Conservation (phyloP, 495 filamentous ascomycete species). For the Talaromyces ruber region DNA sequence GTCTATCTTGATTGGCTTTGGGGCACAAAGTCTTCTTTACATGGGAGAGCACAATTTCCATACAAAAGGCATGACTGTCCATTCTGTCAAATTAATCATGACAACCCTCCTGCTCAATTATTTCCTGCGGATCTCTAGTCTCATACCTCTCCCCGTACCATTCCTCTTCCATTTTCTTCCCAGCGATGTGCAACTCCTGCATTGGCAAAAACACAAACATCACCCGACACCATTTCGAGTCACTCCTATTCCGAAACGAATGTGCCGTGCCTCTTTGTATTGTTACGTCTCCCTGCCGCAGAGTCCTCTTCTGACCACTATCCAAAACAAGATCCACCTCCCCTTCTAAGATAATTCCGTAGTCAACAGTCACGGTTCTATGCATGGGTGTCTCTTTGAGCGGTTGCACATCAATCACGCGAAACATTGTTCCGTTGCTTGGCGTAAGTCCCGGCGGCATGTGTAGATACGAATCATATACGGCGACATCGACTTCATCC, state of each 20-base stretch:
- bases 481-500: constrained; percentile 27
- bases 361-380: constrained; percentile 61
- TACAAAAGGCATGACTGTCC: background rate
- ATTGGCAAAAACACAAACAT: constrained; percentile 38
- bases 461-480: constrained; percentile 27
- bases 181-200: constrained; percentile 17
- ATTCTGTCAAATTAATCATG: background rate
- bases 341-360: constrained; percentile 56
- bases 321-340: constrained; percentile 68
- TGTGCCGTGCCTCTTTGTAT: constrained; percentile 56
- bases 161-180: constrained; percentile 16
- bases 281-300: constrained; percentile 65
- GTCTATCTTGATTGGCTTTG: too few species aligned
- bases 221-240: constrained; percentile 46
- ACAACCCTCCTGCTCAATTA: background rate
- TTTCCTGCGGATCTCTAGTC: constrained; percentile 3
- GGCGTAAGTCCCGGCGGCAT: constrained; percentile 21
- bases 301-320: constrained; percentile 33
- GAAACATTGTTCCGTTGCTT: constrained; percentile 7
- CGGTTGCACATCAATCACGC: constrained; percentile 9
- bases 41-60: background rate
- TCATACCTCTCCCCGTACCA: constrained; percentile 21
- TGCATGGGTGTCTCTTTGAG: constrained; percentile 46
- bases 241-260: constrained; percentile 51
- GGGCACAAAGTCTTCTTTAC: too few species aligned